phyloP scores from a whole-genome alignment of 2,329 filamentous ascomycete species.

The Fusarium sp. region DNA sequence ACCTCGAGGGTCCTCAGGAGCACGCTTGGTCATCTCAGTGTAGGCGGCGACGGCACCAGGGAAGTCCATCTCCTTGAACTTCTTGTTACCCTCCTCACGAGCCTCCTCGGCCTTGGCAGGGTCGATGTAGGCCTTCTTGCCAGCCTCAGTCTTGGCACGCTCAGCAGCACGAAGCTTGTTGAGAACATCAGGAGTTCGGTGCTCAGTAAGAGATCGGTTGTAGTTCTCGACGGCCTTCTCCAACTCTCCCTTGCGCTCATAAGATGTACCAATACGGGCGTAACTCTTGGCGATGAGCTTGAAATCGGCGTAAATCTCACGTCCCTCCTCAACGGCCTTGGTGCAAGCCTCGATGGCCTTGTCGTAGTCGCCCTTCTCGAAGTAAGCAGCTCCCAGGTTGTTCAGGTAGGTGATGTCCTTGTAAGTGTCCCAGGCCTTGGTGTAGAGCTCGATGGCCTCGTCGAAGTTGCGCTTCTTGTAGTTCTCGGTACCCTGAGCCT shows the following conservation, averaged over 20 bases:
- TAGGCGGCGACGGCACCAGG: conserved; percentile 94
- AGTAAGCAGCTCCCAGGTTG: conserved; percentile 93
- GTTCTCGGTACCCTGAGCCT: conserved; percentile 89
- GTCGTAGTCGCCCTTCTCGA: conserved; percentile 95
- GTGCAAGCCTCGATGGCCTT: conserved; percentile 87
- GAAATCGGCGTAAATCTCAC: conserved; percentile 92
- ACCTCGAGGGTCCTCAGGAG: conserved; percentile 89
- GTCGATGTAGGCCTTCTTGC: conserved; percentile 85
- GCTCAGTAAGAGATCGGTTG: conserved; percentile 93
- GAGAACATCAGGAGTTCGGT: conserved; percentile 93
- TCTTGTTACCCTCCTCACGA: conserved; percentile 91
- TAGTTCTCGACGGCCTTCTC: conserved; percentile 86
- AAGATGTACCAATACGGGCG: conserved; percentile 90
- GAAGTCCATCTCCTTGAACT: conserved; percentile 98
- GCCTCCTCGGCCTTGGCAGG: conserved; percentile 94
- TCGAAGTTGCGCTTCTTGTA: conserved; percentile 99
- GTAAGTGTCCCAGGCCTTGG: conserved; percentile 91
- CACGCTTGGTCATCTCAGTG: conserved; percentile 95
- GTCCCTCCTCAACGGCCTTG: conserved; percentile 89
- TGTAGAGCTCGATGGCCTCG: conserved; percentile 92
- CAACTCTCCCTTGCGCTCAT: conserved; percentile 89
- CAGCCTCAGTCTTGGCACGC: conserved; percentile 81
- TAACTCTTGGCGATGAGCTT: conserved; percentile 99
- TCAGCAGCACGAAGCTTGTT: conserved; percentile 92
- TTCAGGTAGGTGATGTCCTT: conserved; percentile 99